Percentiles rank a stretch among this genome's conserved stretches.
Conservation (phyloP, 352 stramenopile genomes). For the Aphanomyces invadans region DNA sequence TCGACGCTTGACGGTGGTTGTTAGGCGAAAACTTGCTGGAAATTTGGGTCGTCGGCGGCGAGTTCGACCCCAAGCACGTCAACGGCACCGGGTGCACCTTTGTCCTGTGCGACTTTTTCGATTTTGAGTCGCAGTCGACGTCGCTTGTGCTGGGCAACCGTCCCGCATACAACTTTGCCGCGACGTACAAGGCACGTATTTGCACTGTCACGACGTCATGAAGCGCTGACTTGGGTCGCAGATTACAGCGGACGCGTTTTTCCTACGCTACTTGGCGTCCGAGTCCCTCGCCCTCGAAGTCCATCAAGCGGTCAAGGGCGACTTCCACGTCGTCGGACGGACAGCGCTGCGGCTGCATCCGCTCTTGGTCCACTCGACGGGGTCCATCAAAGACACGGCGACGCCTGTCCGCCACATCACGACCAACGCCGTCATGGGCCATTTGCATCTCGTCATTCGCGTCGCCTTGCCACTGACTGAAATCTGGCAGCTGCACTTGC, state of each 20-base stretch:
- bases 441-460: conserved; percentile 72
- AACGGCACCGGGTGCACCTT: conserved; percentile 79
- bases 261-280: conserved; percentile 85
- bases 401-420: conserved; percentile 32
- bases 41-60: conserved; percentile 71
- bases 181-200: conserved; percentile 67
- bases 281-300: conserved; percentile 83
- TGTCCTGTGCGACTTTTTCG: conserved; percentile 90
- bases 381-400: conserved; percentile 53
- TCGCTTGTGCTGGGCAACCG: conserved; percentile 68
- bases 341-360: conserved; percentile 52
- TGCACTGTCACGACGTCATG: no score
- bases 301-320: conserved; percentile 76
- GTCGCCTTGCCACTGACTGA: conserved; percentile 86
- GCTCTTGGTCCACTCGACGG: conserved; percentile 61
- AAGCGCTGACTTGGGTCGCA: no score
- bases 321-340: conserved; percentile 83
- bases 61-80: conserved; percentile 63
- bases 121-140: conserved; percentile 91
- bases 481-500: conserved; percentile 86
- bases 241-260: conserved; percentile 89
- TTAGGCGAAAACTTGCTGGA: conserved; percentile 89
- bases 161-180: conserved; percentile 87
- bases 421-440: conserved; percentile 43
- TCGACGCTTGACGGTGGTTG: no score